Evolutionary conservation across 2,329 filamentous ascomycete genomes (phyloP), one percentile per base, ranked within the genome.

Genomic region (Venturia effusa): DNA sequence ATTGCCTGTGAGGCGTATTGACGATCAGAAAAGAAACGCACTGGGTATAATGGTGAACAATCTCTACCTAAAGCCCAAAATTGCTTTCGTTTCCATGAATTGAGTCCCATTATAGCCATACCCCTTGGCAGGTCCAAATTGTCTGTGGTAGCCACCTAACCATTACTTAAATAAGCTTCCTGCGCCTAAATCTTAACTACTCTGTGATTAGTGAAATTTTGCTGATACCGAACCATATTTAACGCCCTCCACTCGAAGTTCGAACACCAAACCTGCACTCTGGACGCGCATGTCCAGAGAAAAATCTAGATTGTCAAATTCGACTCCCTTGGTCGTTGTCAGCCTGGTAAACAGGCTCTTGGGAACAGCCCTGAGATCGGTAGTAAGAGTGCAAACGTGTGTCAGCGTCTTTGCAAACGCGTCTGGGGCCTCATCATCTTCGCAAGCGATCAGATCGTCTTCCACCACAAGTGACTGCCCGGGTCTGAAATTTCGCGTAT

Each of bases 251-350:
- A 92, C 88, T 75, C 89, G 88, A 62, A 92, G 75, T 75, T 92
- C 88, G 73, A 92, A 92, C 2, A 87, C 84, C 65, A 92, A 69
- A 1, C 88, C 87, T 0, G 89, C 89, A 69, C 87, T 90, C 71
- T 91, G 87, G 54, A 92, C 88, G 68, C 87, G 86, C 88, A 93
- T 91, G 76, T 92, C 88, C 6, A 92, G 82, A 13, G 88, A 90
- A 66, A 92, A 92, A 71, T 92, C 88, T 37, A 93, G 77, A 67
- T 91, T 92, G 69, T 91, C 87, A 74, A 92, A 93, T 74, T 91
- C 89, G 5, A 91, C 85, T 0, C 89, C 89, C 63, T 88, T 81
- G 2, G 89, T 92, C 15, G 89, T 92, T 19, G 88, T 92, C 67
- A 93, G 74, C 17, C 88, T 77, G 1, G 88, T 91, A 70, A 92